These are phyloP conservation scores for Lasiosphaeriaceae sp. DNA, from an alignment of 495 filamentous ascomycete genomes.

Conservation along the genomic window DNA sequence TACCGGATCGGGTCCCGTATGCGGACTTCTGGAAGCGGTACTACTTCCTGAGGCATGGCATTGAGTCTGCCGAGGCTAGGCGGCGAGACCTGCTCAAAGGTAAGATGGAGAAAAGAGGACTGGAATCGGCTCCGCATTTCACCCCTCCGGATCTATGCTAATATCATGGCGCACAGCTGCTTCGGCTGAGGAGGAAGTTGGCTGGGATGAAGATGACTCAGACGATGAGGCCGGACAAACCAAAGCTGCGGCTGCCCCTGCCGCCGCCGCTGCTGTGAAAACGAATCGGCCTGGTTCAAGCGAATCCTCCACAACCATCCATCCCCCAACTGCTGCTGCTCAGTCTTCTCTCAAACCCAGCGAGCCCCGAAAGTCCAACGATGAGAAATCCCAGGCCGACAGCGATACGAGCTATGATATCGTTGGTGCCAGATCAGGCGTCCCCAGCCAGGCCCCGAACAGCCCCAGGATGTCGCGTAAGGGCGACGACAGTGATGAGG, in stretches of 20 bases:
- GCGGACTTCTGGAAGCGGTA: constrained; percentile 90
- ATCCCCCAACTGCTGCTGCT: constrained; percentile 33
- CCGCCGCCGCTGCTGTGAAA: constrained; percentile 15
- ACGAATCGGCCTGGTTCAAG: constrained; percentile 39
- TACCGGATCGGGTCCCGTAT: constrained; percentile 87
- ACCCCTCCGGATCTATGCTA: constrained; percentile 15
- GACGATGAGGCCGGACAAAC: constrained; percentile 15
- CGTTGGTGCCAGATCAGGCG: constrained; percentile 69
- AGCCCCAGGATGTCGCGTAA: constrained; percentile 64
- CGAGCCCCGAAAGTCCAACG: constrained; percentile 75
- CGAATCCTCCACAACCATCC: constrained; percentile 51
- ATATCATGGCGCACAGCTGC: constrained; percentile 45
- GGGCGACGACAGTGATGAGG: constrained; percentile 44
- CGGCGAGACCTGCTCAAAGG: constrained; percentile 89
- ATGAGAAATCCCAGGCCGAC: constrained; percentile 77
- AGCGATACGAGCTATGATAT: constrained; percentile 94
- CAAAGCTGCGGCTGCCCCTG: constrained; percentile 20
- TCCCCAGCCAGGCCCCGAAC: constrained; percentile 65
- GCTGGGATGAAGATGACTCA: constrained; percentile 68
- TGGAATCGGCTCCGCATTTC: not conserved
- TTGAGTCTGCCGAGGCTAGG: constrained; percentile 93
- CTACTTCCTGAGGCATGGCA: constrained; percentile 89
- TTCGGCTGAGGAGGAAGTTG: constrained; percentile 69
- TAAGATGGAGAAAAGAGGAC: constrained; percentile 34
- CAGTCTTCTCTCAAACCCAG: constrained; percentile 48